These are phyloP conservation scores for Pyrrhoderma lamaoense DNA, from an alignment of 1,284 basidiomycete genomes.

Conservation along the genomic window DNA sequence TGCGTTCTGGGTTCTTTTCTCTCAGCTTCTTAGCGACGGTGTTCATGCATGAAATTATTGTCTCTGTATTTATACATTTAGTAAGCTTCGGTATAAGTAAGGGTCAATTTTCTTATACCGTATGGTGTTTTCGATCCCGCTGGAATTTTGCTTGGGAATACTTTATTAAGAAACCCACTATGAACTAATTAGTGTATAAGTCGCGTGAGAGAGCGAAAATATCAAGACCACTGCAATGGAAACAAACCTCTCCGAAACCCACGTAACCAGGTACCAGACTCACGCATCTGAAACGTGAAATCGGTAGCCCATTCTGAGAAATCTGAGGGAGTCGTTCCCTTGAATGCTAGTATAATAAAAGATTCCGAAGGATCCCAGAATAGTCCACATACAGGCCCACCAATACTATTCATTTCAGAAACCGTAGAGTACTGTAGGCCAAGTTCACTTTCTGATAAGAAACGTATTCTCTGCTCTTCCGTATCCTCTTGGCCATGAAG, in stretches of 20 bases:
- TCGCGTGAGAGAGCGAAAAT: background rate
- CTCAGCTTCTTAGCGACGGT: conserved; percentile 15
- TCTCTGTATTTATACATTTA: conserved; percentile 10
- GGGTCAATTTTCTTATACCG: conserved; percentile 8
- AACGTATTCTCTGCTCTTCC: conserved; percentile 20
- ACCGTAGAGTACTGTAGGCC: conserved; percentile 22
- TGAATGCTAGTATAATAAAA: conserved; percentile 25
- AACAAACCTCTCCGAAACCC: conserved; percentile 23
- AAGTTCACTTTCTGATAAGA: conserved; percentile 16
- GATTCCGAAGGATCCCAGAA: conserved; percentile 22
- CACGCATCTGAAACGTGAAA: conserved; percentile 23
- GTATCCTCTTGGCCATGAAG: conserved; percentile 12
- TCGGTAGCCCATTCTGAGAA: conserved; percentile 31
- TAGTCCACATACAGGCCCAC: conserved; percentile 22
- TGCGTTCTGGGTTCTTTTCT: conserved; percentile 17
- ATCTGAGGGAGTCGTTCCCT: conserved; percentile 29
- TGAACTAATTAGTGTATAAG: conserved; percentile 24
- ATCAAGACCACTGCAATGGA: background rate
- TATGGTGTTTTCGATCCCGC: conserved; percentile 21
- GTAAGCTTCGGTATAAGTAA: background rate
- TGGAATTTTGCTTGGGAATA: conserved; percentile 22
- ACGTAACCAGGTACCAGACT: conserved; percentile 22
- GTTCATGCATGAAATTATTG: conserved; percentile 22
- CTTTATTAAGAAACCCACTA: conserved; percentile 24
- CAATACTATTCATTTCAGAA: conserved; percentile 23